Evolutionary conservation across 371 early-diverging fungal species (phyloP).

Genomic region (Zychaea mexicana): DNA sequence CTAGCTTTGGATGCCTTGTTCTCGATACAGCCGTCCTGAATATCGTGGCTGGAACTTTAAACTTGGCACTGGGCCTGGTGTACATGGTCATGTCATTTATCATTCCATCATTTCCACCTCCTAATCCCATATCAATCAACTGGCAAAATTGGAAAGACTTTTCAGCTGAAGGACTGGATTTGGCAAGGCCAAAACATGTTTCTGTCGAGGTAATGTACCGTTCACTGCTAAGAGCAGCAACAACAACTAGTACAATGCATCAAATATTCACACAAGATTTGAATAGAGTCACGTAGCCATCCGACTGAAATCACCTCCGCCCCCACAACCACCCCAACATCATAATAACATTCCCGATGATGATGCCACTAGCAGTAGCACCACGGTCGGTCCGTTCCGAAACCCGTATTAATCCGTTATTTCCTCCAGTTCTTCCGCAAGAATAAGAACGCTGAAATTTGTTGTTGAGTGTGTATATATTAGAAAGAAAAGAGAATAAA

Average conservation of each 20-base stretch:
- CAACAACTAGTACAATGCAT: neutral
- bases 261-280: neutral
- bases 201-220: constrained; percentile 19
- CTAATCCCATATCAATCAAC: constrained; percentile 38
- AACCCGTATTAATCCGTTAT: neutral
- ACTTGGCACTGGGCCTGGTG: constrained; percentile 30
- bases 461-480: too few species aligned
- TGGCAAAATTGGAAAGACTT: constrained; percentile 52
- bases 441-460: too few species aligned
- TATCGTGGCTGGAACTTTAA: constrained; percentile 40
- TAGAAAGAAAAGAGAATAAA: neutral
- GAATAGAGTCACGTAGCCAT: constrained; percentile 19
- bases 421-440: too few species aligned
- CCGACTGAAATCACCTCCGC: constrained; percentile 21
- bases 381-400: neutral
- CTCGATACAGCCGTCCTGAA: constrained; percentile 31
- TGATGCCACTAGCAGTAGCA: neutral
- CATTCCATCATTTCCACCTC: constrained; percentile 33
- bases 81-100: constrained; percentile 45
- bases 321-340: constrained; percentile 7
- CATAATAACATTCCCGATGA: neutral
- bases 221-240: neutral
- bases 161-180: constrained; percentile 44
- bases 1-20: constrained; percentile 45
- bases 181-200: constrained; percentile 30